Conservation (phyloP, 1,284 basidiomycete species). For the Tilletia setariae region DNA sequence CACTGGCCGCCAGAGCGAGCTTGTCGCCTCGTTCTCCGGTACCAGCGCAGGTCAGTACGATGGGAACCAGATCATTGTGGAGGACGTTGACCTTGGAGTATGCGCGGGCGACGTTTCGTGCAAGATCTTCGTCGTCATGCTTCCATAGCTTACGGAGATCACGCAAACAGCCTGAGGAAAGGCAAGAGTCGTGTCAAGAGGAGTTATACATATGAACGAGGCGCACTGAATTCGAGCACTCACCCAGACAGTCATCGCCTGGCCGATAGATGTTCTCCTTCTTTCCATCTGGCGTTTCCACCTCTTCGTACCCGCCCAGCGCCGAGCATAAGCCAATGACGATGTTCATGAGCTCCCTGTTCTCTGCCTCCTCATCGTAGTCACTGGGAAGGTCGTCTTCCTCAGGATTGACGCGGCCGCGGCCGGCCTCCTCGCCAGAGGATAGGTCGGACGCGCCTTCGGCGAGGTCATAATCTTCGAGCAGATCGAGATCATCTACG, state of each 20-base stretch:
- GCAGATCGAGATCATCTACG: conserved; percentile 39
- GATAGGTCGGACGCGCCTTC: conserved; percentile 20
- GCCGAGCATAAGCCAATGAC: conserved; percentile 45
- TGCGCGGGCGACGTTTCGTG: conserved; percentile 45
- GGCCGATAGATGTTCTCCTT: conserved; percentile 33
- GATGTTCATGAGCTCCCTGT: conserved; percentile 36
- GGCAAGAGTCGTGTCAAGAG: not conserved
- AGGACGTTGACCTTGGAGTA: conserved; percentile 49
- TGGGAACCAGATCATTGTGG: conserved; percentile 49
- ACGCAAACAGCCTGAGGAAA: conserved; percentile 36
- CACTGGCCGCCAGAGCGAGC: conserved; percentile 48
- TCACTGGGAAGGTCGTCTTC: conserved; percentile 19
- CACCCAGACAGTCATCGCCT: conserved; percentile 46
- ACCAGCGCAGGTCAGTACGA: conserved; percentile 48
- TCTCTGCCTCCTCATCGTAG: conserved; percentile 28
- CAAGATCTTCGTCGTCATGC: conserved; percentile 47
- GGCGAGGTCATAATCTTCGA: conserved; percentile 26
- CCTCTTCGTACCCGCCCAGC: conserved; percentile 49
- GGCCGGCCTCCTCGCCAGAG: conserved; percentile 22
- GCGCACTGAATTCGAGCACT: conserved; percentile 18
- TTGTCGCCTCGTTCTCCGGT: conserved; percentile 36
- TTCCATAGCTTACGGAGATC: conserved; percentile 50
- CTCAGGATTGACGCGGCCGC: conserved; percentile 23
- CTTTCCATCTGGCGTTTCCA: conserved; percentile 22
- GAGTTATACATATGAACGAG: too few relatives aligned